These are phyloP conservation scores for Scheffersomyces lignicola DNA, from an alignment of 1,139 yeast species.

Conservation along the genomic window DNA sequence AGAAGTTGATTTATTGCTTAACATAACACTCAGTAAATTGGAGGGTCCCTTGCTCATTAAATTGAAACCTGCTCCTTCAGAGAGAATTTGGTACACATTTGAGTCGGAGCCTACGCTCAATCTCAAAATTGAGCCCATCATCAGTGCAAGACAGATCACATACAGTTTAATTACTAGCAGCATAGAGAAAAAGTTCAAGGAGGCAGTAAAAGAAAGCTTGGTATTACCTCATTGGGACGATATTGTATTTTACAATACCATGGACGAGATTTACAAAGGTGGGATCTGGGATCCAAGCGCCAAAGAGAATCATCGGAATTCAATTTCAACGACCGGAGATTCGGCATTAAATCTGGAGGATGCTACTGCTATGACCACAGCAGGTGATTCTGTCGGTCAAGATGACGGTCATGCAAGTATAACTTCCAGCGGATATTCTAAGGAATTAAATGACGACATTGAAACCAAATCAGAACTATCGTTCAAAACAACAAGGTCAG, in stretches of 20 bases:
- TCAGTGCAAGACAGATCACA: conserved; percentile 78
- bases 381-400: conserved; percentile 6
- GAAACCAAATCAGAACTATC: conserved; percentile 11
- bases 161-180: conserved; percentile 77
- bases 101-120: conserved; percentile 75
- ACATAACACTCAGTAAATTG: conserved; percentile 66
- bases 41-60: conserved; percentile 73
- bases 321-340: not conserved
- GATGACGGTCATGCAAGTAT: not conserved
- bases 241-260: conserved; percentile 65
- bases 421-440: too few relatives aligned
- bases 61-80: conserved; percentile 88
- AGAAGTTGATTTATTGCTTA: conserved; percentile 73
- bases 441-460: conserved; percentile 6
- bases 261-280: conserved; percentile 74
- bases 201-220: conserved; percentile 73
- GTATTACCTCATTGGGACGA: conserved; percentile 92
- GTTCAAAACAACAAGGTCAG: conserved; percentile 9
- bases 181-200: conserved; percentile 76
- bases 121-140: conserved; percentile 80
- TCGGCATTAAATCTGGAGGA: conserved; percentile 5
- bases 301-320: conserved; percentile 8
- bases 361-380: conserved; percentile 6
- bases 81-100: conserved; percentile 88
- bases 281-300: conserved; percentile 79